Evolutionary conservation across 768 basidiomycete species (phyloP), one percentile per base, ranked within the genome.

Genomic region (Suillus tomentosus): DNA sequence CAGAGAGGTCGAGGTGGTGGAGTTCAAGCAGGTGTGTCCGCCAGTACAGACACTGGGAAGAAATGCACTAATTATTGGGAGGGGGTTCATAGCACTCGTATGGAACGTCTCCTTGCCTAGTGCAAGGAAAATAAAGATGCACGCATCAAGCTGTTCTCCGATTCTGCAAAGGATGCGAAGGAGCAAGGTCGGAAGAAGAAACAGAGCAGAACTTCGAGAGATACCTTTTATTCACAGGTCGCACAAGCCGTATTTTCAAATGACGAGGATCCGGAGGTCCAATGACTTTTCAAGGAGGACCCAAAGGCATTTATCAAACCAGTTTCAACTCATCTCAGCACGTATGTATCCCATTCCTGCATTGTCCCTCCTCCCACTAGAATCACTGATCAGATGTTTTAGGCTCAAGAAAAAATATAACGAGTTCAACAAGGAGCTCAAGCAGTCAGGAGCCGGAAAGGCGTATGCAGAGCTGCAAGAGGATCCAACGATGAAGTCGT

Each of bases 111-210:
- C 24, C 24, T 24, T 24, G 24, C 24, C 24, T 24, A 24, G 24
- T 24, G 24, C 24, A 24, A 24, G 24, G 24, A 24, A 24, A 24
- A 24, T 24, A 24, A 24, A 24, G 24, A 24, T 24, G 24, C 24
- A 7, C 24, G 24, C 24, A 24, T 24, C 24, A 24, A 24, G 24
- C 24, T 24, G 24, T 24, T 24, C 24, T 24, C 24, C 24, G 2
- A 61, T 47, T 61, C 24, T 0, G n/a, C 47, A 40, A 34, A 61
- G 45, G 60, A 61, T 61, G 47, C 60, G 0, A 61, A 61, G 34
- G 60, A 61, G 47, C 40, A 40, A 24, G 40, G 60, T 15, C 7
- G 3, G 45, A 48, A 53, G 24, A 61, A 54, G 60, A 47, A 43
- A 34, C 22, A 43, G 14, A 22, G 24, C 27, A n/a, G 47, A 13